These are phyloP conservation scores for Lactarius sanguifluus DNA, from an alignment of 768 basidiomycete genomes.

Conservation along the genomic window DNA sequence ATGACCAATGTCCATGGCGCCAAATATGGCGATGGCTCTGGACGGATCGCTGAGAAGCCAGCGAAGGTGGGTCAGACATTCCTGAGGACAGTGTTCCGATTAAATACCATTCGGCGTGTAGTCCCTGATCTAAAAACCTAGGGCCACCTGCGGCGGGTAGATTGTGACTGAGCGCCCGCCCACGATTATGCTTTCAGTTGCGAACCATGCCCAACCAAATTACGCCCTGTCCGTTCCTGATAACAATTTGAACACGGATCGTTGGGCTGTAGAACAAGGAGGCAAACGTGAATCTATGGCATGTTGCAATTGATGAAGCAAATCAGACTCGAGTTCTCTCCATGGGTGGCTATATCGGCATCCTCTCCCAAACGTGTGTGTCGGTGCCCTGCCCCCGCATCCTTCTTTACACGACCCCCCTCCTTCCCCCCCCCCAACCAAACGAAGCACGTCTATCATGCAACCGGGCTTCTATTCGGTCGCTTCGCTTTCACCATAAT, in stretches of 20 bases:
- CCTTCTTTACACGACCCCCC: background rate
- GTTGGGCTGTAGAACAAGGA: background rate
- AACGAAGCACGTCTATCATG: background rate
- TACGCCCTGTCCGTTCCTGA: slow-evolving; percentile 22
- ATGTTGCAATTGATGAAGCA: background rate
- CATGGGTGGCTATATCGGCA: background rate
- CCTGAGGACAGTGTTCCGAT: slow-evolving; percentile 1
- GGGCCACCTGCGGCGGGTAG: slow-evolving; percentile 4
- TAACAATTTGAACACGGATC: background rate
- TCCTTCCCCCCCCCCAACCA: too few relatives aligned
- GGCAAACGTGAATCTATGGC: background rate
- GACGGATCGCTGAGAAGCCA: background rate
- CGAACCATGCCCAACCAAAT: background rate
- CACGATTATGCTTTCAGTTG: background rate
- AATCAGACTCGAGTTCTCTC: background rate
- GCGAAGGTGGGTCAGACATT: slow-evolving; percentile 2
- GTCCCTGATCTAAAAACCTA: slow-evolving; percentile 21
- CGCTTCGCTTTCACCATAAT: background rate
- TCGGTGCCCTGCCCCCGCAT: background rate
- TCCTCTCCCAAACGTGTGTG: background rate
- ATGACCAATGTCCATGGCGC: slow-evolving; percentile 9
- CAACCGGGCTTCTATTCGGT: background rate
- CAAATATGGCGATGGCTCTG: background rate
- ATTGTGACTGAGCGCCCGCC: slow-evolving; percentile 9
- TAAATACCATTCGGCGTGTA: slow-evolving; percentile 21